Conservation (phyloP, 2,329 filamentous ascomycete genomes). For the Sarocladium brachiariae region DNA sequence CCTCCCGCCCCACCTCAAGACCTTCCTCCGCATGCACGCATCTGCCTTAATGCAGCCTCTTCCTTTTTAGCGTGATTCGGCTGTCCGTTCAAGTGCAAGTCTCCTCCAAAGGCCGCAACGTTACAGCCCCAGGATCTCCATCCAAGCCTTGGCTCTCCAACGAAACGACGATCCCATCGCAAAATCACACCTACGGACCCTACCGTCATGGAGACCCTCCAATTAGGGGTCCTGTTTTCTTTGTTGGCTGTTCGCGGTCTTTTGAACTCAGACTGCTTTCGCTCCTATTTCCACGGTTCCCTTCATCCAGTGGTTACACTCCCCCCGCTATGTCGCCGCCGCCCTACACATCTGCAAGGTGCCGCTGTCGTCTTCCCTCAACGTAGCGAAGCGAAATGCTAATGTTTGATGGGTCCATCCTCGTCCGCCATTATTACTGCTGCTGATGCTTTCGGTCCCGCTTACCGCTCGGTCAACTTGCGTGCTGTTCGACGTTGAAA, state of each 20-base stretch:
- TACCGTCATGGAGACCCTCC: too few relatives aligned
- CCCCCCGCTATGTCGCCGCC: slow-evolving; percentile 4
- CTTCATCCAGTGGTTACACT: background rate
- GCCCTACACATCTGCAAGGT: slow-evolving; percentile 1
- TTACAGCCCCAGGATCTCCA: slow-evolving; percentile 8
- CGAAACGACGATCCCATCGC: slow-evolving; percentile 5
- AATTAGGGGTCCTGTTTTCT: too few relatives aligned
- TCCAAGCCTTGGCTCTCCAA: slow-evolving; percentile 3
- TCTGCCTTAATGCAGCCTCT: too few relatives aligned
- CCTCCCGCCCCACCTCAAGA: background rate
- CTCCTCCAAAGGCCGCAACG: slow-evolving; percentile 3
- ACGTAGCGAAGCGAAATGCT: too few relatives aligned
- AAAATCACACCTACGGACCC: background rate
- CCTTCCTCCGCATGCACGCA: too few relatives aligned
- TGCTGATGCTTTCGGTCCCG: slow-evolving; percentile 1
- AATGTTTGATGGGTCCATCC: slow-evolving; percentile 3
- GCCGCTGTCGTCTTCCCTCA: background rate
- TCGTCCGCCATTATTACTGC: too few relatives aligned
- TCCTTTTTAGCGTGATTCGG: too few relatives aligned
- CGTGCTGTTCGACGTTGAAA: slow-evolving; percentile 8
- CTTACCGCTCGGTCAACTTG: slow-evolving; percentile 3
- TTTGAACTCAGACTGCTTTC: background rate
- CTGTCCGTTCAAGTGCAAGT: too few relatives aligned
- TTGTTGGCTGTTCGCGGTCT: background rate
- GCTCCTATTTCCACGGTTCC: background rate